These are phyloP conservation scores for Mollisiaceae sp. DNA, from an alignment of 2,329 filamentous ascomycete species.

Conservation along the genomic window DNA sequence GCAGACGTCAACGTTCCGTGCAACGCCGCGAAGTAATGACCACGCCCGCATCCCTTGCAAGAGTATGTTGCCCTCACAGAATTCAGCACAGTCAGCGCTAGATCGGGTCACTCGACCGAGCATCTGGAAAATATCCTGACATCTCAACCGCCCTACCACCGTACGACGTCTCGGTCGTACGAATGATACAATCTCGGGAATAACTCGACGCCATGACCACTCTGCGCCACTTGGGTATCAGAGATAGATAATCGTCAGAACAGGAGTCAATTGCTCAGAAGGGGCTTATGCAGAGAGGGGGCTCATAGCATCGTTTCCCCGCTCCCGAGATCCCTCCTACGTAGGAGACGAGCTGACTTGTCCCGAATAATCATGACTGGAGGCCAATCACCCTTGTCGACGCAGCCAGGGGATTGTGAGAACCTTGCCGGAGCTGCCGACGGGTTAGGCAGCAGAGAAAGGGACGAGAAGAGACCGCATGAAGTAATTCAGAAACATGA, in stretches of 20 bases:
- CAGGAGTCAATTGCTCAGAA: neutral
- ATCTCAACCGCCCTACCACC: neutral
- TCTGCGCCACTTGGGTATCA: neutral
- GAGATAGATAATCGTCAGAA: neutral
- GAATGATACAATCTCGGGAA: conserved; percentile 12
- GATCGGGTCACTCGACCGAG: conserved; percentile 20
- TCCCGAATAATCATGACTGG: neutral
- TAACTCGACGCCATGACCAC: conserved; percentile 7
- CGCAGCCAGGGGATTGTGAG: conserved; percentile 14
- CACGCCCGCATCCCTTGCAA: neutral
- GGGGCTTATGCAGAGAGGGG: conserved; percentile 10
- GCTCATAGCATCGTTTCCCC: neutral
- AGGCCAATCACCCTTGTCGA: conserved; percentile 6
- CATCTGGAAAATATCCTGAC: neutral
- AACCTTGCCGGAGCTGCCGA: conserved; percentile 18
- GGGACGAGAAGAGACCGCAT: neutral
- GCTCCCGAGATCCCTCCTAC: neutral
- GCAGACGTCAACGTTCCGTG: neutral
- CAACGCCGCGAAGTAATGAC: conserved; percentile 12
- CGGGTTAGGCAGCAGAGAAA: conserved; percentile 8
- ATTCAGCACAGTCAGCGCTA: conserved; percentile 20
- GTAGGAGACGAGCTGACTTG: neutral
- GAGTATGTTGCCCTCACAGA: neutral
- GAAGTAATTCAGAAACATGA: neutral
- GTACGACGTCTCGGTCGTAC: conserved; percentile 8